A percentile compares a stretch with the other conserved stretches of the same genome.
Evolutionary conservation across 208 protist species (phyloP).

Genomic region (Leishmania mexicana): DNA sequence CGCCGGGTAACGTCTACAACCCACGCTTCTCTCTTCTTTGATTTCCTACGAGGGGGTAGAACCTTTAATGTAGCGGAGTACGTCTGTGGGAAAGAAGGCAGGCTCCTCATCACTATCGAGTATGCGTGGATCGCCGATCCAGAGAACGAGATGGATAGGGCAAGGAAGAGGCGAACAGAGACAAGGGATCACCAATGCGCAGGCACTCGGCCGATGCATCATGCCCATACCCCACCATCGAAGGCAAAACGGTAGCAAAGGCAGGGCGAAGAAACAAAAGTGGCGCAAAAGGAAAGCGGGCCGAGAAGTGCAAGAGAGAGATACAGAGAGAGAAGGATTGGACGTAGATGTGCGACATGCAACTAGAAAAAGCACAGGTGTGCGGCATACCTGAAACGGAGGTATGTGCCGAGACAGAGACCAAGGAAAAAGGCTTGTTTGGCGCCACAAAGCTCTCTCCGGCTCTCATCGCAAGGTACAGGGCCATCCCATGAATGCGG

Average conservation of each 20-base stretch:
- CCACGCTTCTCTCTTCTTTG: background rate
- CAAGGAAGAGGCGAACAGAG: background rate
- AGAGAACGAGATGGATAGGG: background rate
- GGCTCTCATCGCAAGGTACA: background rate
- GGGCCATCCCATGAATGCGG: background rate
- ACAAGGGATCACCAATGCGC: background rate
- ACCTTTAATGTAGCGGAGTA: background rate
- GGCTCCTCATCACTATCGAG: background rate
- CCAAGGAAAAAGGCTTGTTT: background rate
- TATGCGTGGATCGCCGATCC: no score
- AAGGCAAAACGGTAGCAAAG: background rate
- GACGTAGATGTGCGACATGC: background rate
- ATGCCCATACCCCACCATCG: background rate
- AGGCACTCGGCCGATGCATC: background rate
- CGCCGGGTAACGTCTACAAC: background rate
- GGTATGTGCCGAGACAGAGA: no score
- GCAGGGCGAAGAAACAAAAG: background rate
- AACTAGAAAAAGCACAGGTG: background rate
- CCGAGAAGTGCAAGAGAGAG: background rate
- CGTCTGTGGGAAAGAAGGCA: background rate
- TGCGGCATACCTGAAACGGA: background rate
- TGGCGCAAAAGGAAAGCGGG: background rate
- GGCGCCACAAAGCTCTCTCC: background rate
- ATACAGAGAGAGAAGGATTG: background rate
- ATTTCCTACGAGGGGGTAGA: no score